Conservation (phyloP, 345 rosid species). For the Chamaenerion angustifolium region DNA sequence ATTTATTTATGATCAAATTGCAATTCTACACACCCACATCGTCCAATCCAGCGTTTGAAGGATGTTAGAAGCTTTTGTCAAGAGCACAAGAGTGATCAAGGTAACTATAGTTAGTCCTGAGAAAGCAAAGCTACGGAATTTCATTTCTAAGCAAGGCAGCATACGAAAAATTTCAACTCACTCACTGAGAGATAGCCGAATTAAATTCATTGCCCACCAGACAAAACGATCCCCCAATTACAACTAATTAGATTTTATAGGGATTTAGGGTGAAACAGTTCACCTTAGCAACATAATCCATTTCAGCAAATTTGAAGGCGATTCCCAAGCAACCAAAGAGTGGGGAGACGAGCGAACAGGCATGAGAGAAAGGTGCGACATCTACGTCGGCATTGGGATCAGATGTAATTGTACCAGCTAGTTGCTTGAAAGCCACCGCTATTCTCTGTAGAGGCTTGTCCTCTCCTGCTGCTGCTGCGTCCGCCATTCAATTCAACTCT, state of each 20-base stretch:
- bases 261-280: not conserved
- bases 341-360: conserved; percentile 86
- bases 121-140: no score
- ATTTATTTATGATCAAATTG: no score
- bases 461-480: conserved; percentile 9
- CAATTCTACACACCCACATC: not conserved
- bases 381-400: conserved; percentile 41
- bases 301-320: conserved; percentile 92
- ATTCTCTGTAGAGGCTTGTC: conserved; percentile 49
- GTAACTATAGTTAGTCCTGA: no score
- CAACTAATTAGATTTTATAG: not conserved
- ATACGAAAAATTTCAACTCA: no score
- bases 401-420: conserved; percentile 31
- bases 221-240: no score
- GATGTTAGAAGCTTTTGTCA: no score
- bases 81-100: no score
- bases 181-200: not conserved
- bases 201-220: not conserved
- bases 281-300: conserved; percentile 96
- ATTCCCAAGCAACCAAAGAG: conserved; percentile 84
- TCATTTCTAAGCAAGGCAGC: no score
- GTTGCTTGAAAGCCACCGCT: conserved; percentile 51
- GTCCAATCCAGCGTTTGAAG: not conserved
- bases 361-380: conserved; percentile 60
- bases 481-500: conserved; percentile 24